A percentile compares a stretch with the other conserved stretches of the same genome.
Conservation (phyloP, 2,329 filamentous ascomycete species). For the Fusarium austroafricanum region DNA sequence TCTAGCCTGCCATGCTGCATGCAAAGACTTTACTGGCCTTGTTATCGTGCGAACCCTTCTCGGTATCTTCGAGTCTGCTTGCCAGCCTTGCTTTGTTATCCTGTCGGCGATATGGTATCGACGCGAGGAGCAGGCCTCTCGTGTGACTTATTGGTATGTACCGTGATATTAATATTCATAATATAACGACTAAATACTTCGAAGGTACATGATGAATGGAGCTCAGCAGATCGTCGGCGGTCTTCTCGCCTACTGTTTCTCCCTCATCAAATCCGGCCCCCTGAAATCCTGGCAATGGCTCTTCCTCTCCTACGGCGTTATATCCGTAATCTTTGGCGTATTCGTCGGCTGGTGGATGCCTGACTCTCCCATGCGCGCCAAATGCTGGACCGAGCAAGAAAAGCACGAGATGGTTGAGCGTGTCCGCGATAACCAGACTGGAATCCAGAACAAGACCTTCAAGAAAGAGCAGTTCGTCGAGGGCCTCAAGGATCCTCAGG, state of each 20-base stretch:
- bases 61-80: slow-evolving; percentile 77
- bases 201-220: slow-evolving; percentile 76
- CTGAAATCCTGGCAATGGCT: slow-evolving; percentile 76
- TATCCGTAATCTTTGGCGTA: slow-evolving; percentile 72
- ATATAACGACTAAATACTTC: not conserved
- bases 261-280: slow-evolving; percentile 62
- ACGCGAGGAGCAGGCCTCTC: slow-evolving; percentile 72
- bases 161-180: rapidly evolving
- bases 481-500: slow-evolving; percentile 73
- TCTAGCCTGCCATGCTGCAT: slow-evolving; percentile 71
- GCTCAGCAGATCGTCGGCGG: slow-evolving; percentile 78
- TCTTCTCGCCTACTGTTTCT: slow-evolving; percentile 73
- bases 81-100: slow-evolving; percentile 75
- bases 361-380: slow-evolving; percentile 77
- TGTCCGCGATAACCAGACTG: slow-evolving; percentile 70
- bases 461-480: slow-evolving; percentile 60
- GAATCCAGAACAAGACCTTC: slow-evolving; percentile 66
- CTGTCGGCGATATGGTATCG: slow-evolving; percentile 78
- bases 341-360: slow-evolving; percentile 74
- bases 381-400: slow-evolving; percentile 74
- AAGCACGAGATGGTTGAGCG: slow-evolving; percentile 73
- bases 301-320: slow-evolving; percentile 73
- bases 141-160: slow-evolving; percentile 74
- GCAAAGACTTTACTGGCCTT: slow-evolving; percentile 69
- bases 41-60: slow-evolving; percentile 72